A percentile compares a stretch with the other conserved stretches of the same genome.
phyloP scores from a whole-genome alignment of 2,329 filamentous ascomycete genomes.

The Talaromyces piceae region DNA sequence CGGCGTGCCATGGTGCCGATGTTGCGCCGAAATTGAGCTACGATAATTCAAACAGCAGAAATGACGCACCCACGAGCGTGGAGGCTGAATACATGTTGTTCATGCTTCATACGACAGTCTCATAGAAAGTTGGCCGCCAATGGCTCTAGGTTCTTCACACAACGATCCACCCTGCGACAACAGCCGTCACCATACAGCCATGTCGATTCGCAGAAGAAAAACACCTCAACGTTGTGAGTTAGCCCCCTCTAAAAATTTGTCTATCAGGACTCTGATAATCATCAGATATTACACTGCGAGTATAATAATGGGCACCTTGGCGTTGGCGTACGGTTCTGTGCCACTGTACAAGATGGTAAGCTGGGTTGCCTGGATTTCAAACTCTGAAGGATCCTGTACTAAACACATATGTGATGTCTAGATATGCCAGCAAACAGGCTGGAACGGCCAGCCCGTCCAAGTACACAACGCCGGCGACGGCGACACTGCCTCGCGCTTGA shows the following conservation, averaged over 20 bases:
- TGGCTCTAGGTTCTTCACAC: slow-evolving; percentile 25
- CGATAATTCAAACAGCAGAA: not conserved
- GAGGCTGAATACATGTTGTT: not conserved
- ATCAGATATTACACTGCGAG: slow-evolving; percentile 56
- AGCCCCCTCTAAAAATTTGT: not conserved
- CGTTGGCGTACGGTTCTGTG: slow-evolving; percentile 58
- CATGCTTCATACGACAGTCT: not conserved
- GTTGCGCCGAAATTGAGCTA: not conserved
- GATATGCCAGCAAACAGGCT: slow-evolving; percentile 54
- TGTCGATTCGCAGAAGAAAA: slow-evolving; percentile 38
- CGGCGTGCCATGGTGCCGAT: not conserved
- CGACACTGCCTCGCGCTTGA: slow-evolving; percentile 68
- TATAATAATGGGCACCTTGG: slow-evolving; percentile 55
- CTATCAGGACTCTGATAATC: not conserved
- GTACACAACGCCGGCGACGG: slow-evolving; percentile 60
- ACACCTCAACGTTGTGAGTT: slow-evolving; percentile 48
- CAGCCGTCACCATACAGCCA: slow-evolving; percentile 27
- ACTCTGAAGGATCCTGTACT: not conserved
- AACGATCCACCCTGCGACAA: slow-evolving; percentile 21
- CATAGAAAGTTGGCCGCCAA: slow-evolving; percentile 15
- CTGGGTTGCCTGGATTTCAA: slow-evolving; percentile 3
- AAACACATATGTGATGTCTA: slow-evolving; percentile 14
- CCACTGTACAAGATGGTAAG: slow-evolving; percentile 60
- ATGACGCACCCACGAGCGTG: not conserved
- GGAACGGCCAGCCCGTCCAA: slow-evolving; percentile 87